Conservation (phyloP, 805 yeast genomes). For the Candida railenensis region DNA sequence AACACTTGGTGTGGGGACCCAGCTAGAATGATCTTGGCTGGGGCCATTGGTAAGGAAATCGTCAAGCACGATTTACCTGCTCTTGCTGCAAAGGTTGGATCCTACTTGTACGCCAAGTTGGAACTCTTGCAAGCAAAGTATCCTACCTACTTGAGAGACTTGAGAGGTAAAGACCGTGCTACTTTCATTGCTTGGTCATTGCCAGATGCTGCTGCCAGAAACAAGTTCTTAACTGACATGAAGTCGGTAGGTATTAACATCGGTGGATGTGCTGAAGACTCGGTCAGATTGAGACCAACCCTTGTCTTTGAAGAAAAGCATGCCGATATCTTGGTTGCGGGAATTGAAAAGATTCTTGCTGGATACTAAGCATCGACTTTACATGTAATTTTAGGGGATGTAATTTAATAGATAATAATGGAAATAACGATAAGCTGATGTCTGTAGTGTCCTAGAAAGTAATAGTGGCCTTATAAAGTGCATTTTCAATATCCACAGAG, state of each 20-base stretch:
- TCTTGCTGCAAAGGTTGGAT: constrained; percentile 62
- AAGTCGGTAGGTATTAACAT: constrained; percentile 69
- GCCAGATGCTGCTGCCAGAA: constrained; percentile 53
- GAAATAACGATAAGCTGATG: too few species aligned
- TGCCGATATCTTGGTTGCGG: constrained; percentile 61
- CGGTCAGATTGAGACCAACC: constrained; percentile 81
- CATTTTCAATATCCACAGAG: too few species aligned
- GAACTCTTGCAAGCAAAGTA: constrained; percentile 50
- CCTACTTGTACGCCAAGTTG: constrained; percentile 59
- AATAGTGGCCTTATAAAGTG: not conserved
- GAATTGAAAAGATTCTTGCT: constrained; percentile 38
- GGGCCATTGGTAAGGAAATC: constrained; percentile 68
- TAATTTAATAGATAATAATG: not conserved
- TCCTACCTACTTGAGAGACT: constrained; percentile 52
- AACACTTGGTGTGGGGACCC: constrained; percentile 96
- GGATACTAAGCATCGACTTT: constrained; percentile 26
- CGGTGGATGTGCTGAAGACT: constrained; percentile 81
- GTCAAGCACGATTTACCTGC: constrained; percentile 56
- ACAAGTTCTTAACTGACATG: constrained; percentile 58
- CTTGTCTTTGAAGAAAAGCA: constrained; percentile 77
- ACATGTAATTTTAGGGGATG: too few species aligned
- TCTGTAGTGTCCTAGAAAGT: too few species aligned
- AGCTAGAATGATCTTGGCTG: constrained; percentile 72
- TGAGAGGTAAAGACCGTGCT: constrained; percentile 74
- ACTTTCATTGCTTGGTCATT: constrained; percentile 84